A percentile compares a stretch with the other conserved stretches of the same genome.
Conservation (phyloP, 2,329 filamentous ascomycete species). For the Stenocarpella maydis region DNA sequence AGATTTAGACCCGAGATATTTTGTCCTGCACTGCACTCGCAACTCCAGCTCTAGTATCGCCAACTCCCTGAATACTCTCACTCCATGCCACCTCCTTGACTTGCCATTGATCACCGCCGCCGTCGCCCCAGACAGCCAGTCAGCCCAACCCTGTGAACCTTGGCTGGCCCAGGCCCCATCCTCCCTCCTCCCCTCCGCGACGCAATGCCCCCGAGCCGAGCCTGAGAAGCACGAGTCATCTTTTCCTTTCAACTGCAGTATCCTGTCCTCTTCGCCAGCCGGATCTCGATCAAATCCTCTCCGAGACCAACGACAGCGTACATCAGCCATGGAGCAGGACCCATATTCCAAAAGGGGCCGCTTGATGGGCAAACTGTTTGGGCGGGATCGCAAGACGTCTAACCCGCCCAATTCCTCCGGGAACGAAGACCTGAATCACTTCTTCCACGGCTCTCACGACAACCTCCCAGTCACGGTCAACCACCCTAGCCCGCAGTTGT, state of each 20-base stretch:
- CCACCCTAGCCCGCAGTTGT: slow-evolving; percentile 59
- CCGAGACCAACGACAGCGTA: slow-evolving; percentile 10
- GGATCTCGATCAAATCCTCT: neutral
- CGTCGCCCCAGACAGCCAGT: slow-evolving; percentile 23
- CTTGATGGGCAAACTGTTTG: slow-evolving; percentile 71
- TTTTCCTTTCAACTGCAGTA: slow-evolving; percentile 5
- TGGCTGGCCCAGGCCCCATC: neutral
- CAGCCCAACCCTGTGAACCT: slow-evolving; percentile 12
- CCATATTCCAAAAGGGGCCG: slow-evolving; percentile 54
- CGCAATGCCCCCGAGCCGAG: slow-evolving; percentile 28
- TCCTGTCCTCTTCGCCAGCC: slow-evolving; percentile 4
- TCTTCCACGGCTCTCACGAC: slow-evolving; percentile 65
- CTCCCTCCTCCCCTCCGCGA: slow-evolving; percentile 1
- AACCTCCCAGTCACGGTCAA: slow-evolving; percentile 56
- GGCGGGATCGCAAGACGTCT: slow-evolving; percentile 48
- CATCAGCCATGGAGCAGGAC: slow-evolving; percentile 32
- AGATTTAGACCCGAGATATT: slow-evolving; percentile 26
- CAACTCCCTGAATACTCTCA: neutral
- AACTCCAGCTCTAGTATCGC: neutral
- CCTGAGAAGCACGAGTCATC: slow-evolving; percentile 33
- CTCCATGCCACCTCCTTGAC: neutral
- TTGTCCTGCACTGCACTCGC: neutral
- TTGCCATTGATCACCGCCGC: slow-evolving; percentile 32
- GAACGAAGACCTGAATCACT: slow-evolving; percentile 63
- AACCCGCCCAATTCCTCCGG: slow-evolving; percentile 50